These are phyloP conservation scores for Trichoderma atroviride DNA, from an alignment of 2,329 filamentous ascomycete species.

Conservation along the genomic window DNA sequence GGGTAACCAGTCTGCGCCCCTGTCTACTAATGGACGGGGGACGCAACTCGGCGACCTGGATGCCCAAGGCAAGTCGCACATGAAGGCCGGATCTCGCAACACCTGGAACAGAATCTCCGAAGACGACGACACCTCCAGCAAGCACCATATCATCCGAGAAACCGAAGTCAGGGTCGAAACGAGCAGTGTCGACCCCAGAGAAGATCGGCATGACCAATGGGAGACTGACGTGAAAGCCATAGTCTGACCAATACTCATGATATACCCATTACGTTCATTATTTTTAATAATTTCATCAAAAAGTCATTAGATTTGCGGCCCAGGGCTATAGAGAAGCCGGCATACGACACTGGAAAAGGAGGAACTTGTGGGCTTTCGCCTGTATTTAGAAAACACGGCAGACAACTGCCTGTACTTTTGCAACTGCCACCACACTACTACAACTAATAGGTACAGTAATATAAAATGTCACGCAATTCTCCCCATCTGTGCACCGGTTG, in stretches of 20 bases:
- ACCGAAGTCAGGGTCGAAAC: not conserved
- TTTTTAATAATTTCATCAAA: not conserved
- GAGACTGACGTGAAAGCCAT: not conserved
- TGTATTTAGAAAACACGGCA: not conserved
- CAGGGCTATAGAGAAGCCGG: not conserved
- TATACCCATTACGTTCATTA: not conserved
- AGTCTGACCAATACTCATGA: not conserved
- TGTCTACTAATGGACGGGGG: not conserved
- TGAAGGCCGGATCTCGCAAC: not conserved
- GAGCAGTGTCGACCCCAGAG: not conserved
- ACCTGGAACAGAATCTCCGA: not conserved
- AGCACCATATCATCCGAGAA: not conserved
- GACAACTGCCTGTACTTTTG: not conserved
- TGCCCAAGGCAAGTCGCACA: not conserved
- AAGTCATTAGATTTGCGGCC: not conserved
- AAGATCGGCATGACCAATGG: not conserved
- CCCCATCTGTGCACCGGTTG: not conserved
- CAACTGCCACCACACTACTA: not conserved
- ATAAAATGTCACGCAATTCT: not conserved
- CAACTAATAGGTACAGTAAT: not conserved
- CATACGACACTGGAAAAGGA: not conserved
- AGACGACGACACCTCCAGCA: not conserved
- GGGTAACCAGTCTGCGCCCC: not conserved
- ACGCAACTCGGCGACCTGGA: not conserved
- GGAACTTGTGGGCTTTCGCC: not conserved